phyloP scores from a whole-genome alignment of 2,329 filamentous ascomycete genomes.

The Fusarium goolgardi region DNA sequence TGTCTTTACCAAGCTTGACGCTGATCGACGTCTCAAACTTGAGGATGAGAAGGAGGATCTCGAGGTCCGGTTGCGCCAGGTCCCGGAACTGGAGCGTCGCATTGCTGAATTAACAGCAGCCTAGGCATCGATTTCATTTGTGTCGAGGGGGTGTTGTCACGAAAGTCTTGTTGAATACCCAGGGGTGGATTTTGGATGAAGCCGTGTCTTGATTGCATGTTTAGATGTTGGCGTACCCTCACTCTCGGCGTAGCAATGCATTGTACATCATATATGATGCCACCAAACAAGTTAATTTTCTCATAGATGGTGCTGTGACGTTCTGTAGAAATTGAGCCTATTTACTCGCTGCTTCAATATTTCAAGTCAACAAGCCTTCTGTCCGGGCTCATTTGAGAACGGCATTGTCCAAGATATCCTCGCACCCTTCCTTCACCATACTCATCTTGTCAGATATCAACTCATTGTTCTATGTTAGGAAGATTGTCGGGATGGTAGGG shows the following conservation, averaged over 20 bases:
- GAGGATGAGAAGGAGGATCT: slow-evolving; percentile 98
- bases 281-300: neutral
- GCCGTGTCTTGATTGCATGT: slow-evolving; percentile 1
- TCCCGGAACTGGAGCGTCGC: slow-evolving; percentile 88
- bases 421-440: neutral
- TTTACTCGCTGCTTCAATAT: neutral
- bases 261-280: neutral
- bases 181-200: slow-evolving; percentile 5
- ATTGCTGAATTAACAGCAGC: slow-evolving; percentile 77
- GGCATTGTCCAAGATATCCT: neutral
- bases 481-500: slow-evolving; percentile 48
- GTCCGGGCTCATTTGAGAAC: neutral
- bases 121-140: neutral
- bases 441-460: neutral
- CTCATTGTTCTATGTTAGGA: neutral
- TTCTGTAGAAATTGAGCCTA: neutral
- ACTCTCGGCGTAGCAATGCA: slow-evolving; percentile 7
- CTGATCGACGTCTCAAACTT: slow-evolving; percentile 82
- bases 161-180: slow-evolving; percentile 12
- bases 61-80: slow-evolving; percentile 83
- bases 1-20: slow-evolving; percentile 90
- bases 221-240: slow-evolving; percentile 1
- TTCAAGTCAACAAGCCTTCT: neutral
- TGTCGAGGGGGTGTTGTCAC: neutral
- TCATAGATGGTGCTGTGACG: neutral